Conservation (phyloP, 495 filamentous ascomycete genomes). For the Pyrenula aspistea region DNA sequence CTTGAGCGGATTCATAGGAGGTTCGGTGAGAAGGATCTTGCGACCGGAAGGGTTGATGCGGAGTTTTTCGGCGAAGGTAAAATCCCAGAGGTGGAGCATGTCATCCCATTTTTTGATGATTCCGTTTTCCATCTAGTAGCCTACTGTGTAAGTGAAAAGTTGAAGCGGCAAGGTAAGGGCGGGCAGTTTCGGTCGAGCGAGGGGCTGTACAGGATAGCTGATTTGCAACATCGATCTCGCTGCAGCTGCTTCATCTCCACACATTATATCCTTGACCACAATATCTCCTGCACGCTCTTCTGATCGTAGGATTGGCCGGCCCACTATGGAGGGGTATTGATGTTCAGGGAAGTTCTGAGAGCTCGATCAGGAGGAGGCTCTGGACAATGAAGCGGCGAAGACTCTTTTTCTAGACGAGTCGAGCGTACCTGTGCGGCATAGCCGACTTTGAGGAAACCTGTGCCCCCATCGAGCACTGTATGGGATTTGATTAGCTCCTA, state of each 20-base stretch:
- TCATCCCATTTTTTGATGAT: slow-evolving; percentile 99
- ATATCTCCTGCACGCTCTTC: slow-evolving; percentile 73
- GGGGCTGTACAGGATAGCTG: slow-evolving; percentile 66
- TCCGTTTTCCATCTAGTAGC: slow-evolving; percentile 86
- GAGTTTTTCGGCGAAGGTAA: slow-evolving; percentile 95
- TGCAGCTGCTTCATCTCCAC: slow-evolving; percentile 93
- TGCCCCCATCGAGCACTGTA: slow-evolving; percentile 97
- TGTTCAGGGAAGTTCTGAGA: slow-evolving; percentile 91
- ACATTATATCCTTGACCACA: slow-evolving; percentile 99
- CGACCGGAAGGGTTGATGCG: slow-evolving; percentile 78
- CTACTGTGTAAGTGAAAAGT: slow-evolving; percentile 3
- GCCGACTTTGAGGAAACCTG: slow-evolving; percentile 98
- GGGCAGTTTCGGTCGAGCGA: neutral
- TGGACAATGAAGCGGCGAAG: slow-evolving; percentile 3
- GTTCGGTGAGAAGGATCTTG: slow-evolving; percentile 97
- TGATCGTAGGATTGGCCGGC: slow-evolving; percentile 90
- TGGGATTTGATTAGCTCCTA: slow-evolving; percentile 7
- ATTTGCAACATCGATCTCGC: slow-evolving; percentile 96
- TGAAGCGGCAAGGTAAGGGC: neutral
- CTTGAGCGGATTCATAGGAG: slow-evolving; percentile 91
- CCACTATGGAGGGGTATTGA: slow-evolving; percentile 97
- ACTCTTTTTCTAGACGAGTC: neutral
- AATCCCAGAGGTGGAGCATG: slow-evolving; percentile 99
- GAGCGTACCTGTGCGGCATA: slow-evolving; percentile 72
- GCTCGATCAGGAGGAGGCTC: slow-evolving; percentile 3